Evolutionary conservation across 805 yeast species (phyloP), one percentile per base, ranked within the genome.

Genomic region (Yarrowia sp.): DNA sequence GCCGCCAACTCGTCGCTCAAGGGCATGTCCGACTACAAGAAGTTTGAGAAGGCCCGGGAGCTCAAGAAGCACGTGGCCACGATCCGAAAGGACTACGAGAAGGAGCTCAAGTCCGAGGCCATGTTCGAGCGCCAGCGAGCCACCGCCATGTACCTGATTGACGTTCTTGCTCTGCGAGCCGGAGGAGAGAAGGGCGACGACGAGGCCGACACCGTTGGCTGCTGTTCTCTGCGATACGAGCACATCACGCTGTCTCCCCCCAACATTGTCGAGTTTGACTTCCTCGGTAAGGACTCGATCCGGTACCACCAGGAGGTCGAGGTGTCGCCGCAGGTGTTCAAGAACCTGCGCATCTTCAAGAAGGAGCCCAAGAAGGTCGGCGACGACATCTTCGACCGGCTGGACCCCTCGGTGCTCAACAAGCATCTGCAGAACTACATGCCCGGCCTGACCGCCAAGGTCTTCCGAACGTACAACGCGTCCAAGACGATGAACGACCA

Each of bases 171-270:
- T 0, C 80, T 93, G 66, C 88, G 98, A 86, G 97, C 97, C 1
- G 97, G 97, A 72, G 97, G 97, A 68, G 97, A 93, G 74, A 93
- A 93, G 73, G 87, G 93, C 10, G 98, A 93, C 3, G 98, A 93
- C 67, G 97, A 92, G 72, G 98, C 98, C 2, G 98, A 93, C 72
- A 93, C 98, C 1, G 98, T 93, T 46, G 98, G 98, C 46, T 93
- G 98, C 75, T 93, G 98, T 76, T 92, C 97, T 0, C 80, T 93
- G 67, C 78, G 98, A 69, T 92, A 77, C 70, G 98, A 92, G 72
- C 98, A 92, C 74, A 82, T 93, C 44, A 86, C 92, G 0, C 78
- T 93, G 63, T 83, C 83, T 67, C 96, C 97, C 2, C 97, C 97
- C 8, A 84, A 84, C 67, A 87, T 81, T 5, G 97, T 93, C 14